A percentile compares a stretch with the other conserved stretches of the same genome.
phyloP scores from a whole-genome alignment of 208 protist genomes.

The Acanthamoeba sp. region DNA sequence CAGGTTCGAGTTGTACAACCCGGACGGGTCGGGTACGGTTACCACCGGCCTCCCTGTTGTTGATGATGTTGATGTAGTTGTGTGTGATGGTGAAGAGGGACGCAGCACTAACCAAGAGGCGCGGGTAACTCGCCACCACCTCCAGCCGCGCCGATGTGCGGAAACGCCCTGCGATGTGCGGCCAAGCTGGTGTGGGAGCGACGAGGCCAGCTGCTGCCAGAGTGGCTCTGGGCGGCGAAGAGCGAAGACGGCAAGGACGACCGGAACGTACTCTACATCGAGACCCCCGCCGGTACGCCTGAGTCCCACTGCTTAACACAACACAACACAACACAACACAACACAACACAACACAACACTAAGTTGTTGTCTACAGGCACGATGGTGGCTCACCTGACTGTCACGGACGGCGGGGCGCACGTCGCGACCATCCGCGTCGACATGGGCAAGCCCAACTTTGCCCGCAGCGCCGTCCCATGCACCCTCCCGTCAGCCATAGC shows the following conservation, averaged over 20 bases:
- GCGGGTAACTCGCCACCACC: too few relatives aligned
- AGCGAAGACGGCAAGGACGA: background rate
- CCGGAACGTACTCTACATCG: background rate
- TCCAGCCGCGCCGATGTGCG: slow-evolving; percentile 24
- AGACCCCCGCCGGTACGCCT: background rate
- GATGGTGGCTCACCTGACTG: background rate
- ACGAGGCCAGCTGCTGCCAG: background rate
- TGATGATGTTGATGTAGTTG: background rate
- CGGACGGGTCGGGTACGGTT: slow-evolving; percentile 7
- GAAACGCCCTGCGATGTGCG: slow-evolving; percentile 34
- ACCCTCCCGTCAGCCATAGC: background rate
- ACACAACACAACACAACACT: background rate
- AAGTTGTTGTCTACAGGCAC: background rate
- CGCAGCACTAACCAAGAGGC: too few relatives aligned
- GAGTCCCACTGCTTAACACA: background rate
- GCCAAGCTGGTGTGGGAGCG: slow-evolving; percentile 19
- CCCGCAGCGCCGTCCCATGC: background rate
- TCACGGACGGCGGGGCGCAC: background rate
- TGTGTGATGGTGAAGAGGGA: too few relatives aligned
- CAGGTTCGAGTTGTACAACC: slow-evolving; percentile 37
- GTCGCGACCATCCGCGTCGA: background rate
- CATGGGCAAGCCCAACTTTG: slow-evolving; percentile 1
- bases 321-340: background rate
- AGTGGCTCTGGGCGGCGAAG: background rate
- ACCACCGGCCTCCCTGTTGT: background rate